Percentiles rank a stretch among this genome's conserved stretches.
Evolutionary conservation across 1,284 basidiomycete species (phyloP).

Genomic region (Leccinum pachyderme): DNA sequence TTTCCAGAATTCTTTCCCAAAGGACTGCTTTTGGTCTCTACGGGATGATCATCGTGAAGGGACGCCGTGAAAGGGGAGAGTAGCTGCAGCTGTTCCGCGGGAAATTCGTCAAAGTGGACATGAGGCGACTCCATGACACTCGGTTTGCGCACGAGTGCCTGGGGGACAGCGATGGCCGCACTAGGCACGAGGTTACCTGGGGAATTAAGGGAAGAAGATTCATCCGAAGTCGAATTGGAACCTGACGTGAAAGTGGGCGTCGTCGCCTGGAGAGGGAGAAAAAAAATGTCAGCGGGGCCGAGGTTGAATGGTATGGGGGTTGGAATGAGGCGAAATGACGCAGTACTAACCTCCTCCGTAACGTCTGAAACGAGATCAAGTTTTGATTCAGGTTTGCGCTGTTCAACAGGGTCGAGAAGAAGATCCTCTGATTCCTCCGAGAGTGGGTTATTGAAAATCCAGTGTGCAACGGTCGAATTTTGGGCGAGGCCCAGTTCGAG

Average conservation of each 20-base stretch:
- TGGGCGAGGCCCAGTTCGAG: constrained; percentile 59
- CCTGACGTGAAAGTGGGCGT: constrained; percentile 28
- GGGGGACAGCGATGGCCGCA: constrained; percentile 15
- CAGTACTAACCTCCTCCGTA: constrained; percentile 24
- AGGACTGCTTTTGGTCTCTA: neutral
- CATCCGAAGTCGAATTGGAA: constrained; percentile 33
- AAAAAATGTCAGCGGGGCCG: constrained; percentile 11
- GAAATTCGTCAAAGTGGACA: constrained; percentile 31
- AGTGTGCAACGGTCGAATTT: constrained; percentile 56
- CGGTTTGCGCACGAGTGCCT: constrained; percentile 27
- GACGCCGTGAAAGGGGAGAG: constrained; percentile 25
- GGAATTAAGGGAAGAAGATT: constrained; percentile 31
- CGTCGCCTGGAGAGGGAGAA: constrained; percentile 18
- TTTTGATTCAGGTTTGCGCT: neutral
- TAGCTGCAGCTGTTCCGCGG: constrained; percentile 29
- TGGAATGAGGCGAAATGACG: neutral
- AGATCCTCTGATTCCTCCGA: constrained; percentile 49
- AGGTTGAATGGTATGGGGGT: neutral
- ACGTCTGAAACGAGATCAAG: constrained; percentile 10
- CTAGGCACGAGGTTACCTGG: constrained; percentile 21
- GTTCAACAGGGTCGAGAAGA: constrained; percentile 2
- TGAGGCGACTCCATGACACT: constrained; percentile 31
- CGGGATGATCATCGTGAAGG: constrained; percentile 4
- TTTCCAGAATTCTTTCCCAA: constrained; percentile 11
- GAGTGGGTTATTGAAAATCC: constrained; percentile 63